Evolutionary conservation across 2,329 filamentous ascomycete species (phyloP).

Genomic region (Ciborinia camelliae): DNA sequence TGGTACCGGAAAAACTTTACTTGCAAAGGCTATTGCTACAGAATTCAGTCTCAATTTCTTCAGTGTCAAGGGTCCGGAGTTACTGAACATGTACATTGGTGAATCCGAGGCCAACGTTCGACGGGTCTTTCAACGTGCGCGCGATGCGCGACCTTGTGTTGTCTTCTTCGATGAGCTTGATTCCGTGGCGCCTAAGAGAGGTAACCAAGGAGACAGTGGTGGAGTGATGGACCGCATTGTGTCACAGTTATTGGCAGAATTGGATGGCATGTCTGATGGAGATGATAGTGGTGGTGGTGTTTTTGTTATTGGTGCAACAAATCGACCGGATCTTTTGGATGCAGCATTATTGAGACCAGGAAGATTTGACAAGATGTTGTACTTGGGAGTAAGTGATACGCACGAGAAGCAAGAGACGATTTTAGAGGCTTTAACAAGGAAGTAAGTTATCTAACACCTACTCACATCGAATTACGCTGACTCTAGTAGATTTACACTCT

Average conservation of each 20-base stretch:
- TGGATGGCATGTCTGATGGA: conserved; percentile 96
- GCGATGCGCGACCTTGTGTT: conserved; percentile 81
- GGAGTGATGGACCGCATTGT: conserved; percentile 99
- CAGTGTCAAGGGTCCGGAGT: conserved; percentile 84
- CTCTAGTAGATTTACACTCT: conserved; percentile 72
- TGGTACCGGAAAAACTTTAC: conserved; percentile 86
- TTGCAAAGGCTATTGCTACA: conserved; percentile 89
- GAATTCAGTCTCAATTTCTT: conserved; percentile 95
- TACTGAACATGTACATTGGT: conserved; percentile 95
- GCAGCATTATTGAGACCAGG: conserved; percentile 85
- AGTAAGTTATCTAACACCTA: conserved; percentile 55
- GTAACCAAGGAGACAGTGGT: conserved; percentile 94
- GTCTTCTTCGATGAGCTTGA: conserved; percentile 95
- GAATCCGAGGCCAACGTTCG: conserved; percentile 91
- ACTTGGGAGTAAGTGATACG: conserved; percentile 91
- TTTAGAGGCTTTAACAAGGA: conserved; percentile 87
- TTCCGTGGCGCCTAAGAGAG: conserved; percentile 91
- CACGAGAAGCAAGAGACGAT: conserved; percentile 96
- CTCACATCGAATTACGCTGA: conserved; percentile 21
- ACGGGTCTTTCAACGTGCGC: conserved; percentile 80
- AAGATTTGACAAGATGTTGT: conserved; percentile 97
- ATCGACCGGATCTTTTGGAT: conserved; percentile 88
- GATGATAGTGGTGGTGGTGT: conserved; percentile 79
- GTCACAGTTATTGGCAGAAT: conserved; percentile 86
- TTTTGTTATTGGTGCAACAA: conserved; percentile 95